phyloP scores from a whole-genome alignment of 139 green algal species.

The Asterochloris sp. region DNA sequence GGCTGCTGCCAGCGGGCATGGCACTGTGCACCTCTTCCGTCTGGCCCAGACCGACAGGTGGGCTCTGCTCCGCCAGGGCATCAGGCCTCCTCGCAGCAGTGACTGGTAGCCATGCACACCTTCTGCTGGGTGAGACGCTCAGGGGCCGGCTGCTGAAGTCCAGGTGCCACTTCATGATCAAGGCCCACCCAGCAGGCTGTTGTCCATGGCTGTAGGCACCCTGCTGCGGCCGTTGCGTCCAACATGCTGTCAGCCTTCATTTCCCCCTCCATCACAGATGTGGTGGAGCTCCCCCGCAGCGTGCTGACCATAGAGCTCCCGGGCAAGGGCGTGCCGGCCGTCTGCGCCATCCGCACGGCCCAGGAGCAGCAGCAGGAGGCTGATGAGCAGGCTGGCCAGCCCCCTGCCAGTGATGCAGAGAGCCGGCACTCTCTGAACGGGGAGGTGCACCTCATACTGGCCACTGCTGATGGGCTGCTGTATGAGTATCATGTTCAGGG shows the following conservation, averaged over 20 bases:
- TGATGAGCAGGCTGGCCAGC: no score
- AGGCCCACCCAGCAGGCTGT: not conserved
- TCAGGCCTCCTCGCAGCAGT: not conserved
- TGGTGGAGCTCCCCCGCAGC: slow-evolving; percentile 48
- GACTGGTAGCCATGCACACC: not conserved
- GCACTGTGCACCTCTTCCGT: slow-evolving; percentile 71
- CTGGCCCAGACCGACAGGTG: slow-evolving; percentile 31
- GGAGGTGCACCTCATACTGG: no score
- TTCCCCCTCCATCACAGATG: slow-evolving; percentile 34
- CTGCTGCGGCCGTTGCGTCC: slow-evolving; percentile 20
- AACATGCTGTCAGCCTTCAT: slow-evolving; percentile 54
- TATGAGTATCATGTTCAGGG: no score
- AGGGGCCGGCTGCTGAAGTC: not conserved
- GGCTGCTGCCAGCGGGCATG: slow-evolving; percentile 58
- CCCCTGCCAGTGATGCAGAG: no score
- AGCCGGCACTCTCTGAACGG: no score
- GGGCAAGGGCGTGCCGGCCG: slow-evolving; percentile 7
- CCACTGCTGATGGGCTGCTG: no score
- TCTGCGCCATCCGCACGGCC: slow-evolving; percentile 5
- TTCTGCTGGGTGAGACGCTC: not conserved
- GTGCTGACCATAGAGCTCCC: slow-evolving; percentile 57
- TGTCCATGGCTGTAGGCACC: slow-evolving; percentile 16
- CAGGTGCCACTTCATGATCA: not conserved
- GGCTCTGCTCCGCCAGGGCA: not conserved
- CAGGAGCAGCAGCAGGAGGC: not conserved